Base-by-base conservation (phyloP, 2,329 filamentous ascomycete species). In the Trichophyton simii region DNA sequence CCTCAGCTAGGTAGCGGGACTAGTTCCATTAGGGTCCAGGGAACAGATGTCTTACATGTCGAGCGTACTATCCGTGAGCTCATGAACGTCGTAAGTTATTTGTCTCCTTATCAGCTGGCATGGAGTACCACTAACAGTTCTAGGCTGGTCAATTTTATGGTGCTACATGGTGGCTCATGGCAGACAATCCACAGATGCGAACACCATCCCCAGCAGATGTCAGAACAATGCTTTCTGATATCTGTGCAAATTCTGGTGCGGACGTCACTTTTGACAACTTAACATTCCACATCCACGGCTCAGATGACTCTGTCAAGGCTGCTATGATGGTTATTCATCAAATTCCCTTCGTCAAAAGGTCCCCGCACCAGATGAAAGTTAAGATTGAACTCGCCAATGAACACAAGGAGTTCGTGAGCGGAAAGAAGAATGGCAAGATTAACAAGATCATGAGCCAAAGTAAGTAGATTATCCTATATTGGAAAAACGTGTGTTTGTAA, bases 371-470 rank as follows among this genome's bases (percentile, higher is more conserved):
- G 72, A 95, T 99, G 72, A 86, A 91, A 61, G 92, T 99, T 71
- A 97, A 97, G 80, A 95, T 99, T 65, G 94, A 99, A 78, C 86
- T 99, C 61, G 94, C 94, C 70, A 97, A 97, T 71, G 94, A 99
- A 77, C 94, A 99, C 79, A 99, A 99, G 76, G 94, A 99, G 72
- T 99, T 99, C 72, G 94, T 99, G 62, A 96, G 91, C 68, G 94
- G 94, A 68, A 99, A 99, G 81, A 99, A 99, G 80, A 99, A 99
- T 69, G 94, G 94, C 75, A 99, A 99, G 79, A 99, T 99, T 76
- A 99, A 99, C 81, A 99, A 99, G 81, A 99, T 99, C 70, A 99
- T 99, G 94, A 94, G 92, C 25, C 92, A 97, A 75, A 96, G 91
- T 83, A 75, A 66, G 80, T 72, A n/a, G 15, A 15, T 36, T 48